Base-by-base conservation (phyloP, 441 rosid genomes). In the Populus trichocarpa region DNA sequence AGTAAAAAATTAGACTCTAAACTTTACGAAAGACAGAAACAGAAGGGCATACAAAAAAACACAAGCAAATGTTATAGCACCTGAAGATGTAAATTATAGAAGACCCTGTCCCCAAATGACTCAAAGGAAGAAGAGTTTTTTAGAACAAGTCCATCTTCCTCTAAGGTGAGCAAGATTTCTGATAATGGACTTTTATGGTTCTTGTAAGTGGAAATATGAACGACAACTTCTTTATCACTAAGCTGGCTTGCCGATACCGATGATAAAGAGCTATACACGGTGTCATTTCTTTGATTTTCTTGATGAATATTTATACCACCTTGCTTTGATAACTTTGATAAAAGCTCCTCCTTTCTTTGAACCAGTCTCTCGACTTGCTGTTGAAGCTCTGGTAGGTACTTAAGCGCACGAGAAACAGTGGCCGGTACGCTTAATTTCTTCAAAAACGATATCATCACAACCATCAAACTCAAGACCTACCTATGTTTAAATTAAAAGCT, bases 311-410 rank as follows among this genome's bases (percentile, higher is more conserved):
- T 66, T 69, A 68, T 9, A 25, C 70, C 61, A 18, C 70, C 75
- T 67, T 77, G 84, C 73, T 75, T 82, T 2, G 85, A 77, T 22
- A 85, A 14, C 11, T 23, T 25, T 12, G 77, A 36, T 18, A 85
- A 64, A 68, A 89, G 85, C 20, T 88, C 82, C 77, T 83, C 85
- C 71, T 88, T 92, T 79, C 83, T 84, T 32, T 80, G 71, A 32
- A 30, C 22, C 33, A 89, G 85, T 18, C 40, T 83, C 81, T 87
- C 84, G 42, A 88, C 84, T 81, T 92, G 77, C 20, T 75, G 82
- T 68, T 88, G 89, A 13, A 92, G 82, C 73, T 90, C 91, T 0
- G 93, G 90, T 59, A 92, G 85, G 82, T 92, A 90, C 72, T 82
- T 85, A 32, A 90, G 74, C 46, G 82, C 88, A 6, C 76, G 73